Base-by-base conservation (phyloP, 208 protist species). In the Angomonas desouzai region DNA sequence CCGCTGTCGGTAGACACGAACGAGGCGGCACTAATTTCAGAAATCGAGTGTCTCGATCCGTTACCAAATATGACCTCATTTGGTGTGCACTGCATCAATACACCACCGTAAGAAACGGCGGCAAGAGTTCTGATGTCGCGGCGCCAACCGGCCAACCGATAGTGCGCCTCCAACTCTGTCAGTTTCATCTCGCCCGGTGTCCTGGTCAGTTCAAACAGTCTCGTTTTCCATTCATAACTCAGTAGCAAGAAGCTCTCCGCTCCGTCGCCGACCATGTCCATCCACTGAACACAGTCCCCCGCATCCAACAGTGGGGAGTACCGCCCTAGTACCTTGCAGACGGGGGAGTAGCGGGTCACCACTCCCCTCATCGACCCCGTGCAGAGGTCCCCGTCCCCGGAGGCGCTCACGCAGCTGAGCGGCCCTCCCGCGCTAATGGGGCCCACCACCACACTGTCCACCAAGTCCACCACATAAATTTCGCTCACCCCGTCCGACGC, bases 381-480 rank as follows among this genome's bases (percentile, higher is more conserved):
- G 20, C 10, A 49, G 4, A 89, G 64, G 59, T 77, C 76, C 53
- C 63, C 70, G 70, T 68, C 64, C 20, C 68, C 66, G 1, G 72
- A 76, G 40, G 68, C 66, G 72, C 85, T 85, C 0, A 83, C 74
- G n/a, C 69, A 66, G 23, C 77, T 83, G 79, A 92, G 82, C 3
- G 85, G 74, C 0, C 81, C 85, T 20, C 77, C 60, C 2, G 73
- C 74, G 6, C 61, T 25, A 57, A 86, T 25, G 3, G 68, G 51
- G 4, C 74, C 79, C 4, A 89, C 79, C 28, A 81, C 76, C 36
- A 70, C 57, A 3, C 72, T 73, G 38, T 53, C 55, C 4, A 79
- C 57, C 7, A 93, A 64, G 61, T 93, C 83, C 18, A 93, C 77
- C 6, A 90, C 43, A 59, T 84, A 87, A 45, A 60, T 68, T 47